These are phyloP conservation scores for Drechslera avenae DNA, from an alignment of 2,329 filamentous ascomycete species.

Conservation along the genomic window DNA sequence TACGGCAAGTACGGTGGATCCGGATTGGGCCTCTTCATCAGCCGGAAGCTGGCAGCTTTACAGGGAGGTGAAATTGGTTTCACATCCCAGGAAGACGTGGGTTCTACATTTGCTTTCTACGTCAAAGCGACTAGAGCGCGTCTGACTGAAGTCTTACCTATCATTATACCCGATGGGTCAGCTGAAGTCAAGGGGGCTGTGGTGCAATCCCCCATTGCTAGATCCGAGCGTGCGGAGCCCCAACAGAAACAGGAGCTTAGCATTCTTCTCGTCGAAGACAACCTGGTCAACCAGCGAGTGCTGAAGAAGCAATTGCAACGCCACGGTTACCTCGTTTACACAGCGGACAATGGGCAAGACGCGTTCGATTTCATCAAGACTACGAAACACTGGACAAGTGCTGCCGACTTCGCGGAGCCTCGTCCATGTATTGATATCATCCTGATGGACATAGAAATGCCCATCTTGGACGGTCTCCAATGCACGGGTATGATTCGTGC, in stretches of 20 bases:
- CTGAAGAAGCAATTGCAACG: conserved; percentile 29
- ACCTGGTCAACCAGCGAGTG: conserved; percentile 39
- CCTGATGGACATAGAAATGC: conserved; percentile 41
- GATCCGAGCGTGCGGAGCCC: background rate
- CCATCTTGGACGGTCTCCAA: conserved; percentile 36
- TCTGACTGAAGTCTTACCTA: background rate
- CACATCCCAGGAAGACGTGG: conserved; percentile 20
- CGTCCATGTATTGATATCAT: conserved; percentile 13
- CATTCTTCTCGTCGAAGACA: conserved; percentile 38
- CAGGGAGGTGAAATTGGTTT: conserved; percentile 34
- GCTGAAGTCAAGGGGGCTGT: background rate
- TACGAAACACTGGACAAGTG: background rate
- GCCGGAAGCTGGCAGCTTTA: conserved; percentile 27
- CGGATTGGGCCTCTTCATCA: conserved; percentile 29
- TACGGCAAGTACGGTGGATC: conserved; percentile 31
- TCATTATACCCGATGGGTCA: background rate
- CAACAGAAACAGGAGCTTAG: background rate
- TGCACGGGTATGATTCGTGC: conserved; percentile 24
- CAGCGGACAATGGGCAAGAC: conserved; percentile 37
- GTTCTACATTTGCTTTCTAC: conserved; percentile 35
- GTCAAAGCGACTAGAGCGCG: conserved; percentile 11
- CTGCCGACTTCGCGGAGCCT: background rate
- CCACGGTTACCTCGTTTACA: conserved; percentile 25
- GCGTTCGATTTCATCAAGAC: conserved; percentile 22
- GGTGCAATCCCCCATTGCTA: background rate